Evolutionary conservation across 331 rosid genomes (phyloP), one percentile per base, ranked within the genome.

Genomic region (Telfairia occidentalis): DNA sequence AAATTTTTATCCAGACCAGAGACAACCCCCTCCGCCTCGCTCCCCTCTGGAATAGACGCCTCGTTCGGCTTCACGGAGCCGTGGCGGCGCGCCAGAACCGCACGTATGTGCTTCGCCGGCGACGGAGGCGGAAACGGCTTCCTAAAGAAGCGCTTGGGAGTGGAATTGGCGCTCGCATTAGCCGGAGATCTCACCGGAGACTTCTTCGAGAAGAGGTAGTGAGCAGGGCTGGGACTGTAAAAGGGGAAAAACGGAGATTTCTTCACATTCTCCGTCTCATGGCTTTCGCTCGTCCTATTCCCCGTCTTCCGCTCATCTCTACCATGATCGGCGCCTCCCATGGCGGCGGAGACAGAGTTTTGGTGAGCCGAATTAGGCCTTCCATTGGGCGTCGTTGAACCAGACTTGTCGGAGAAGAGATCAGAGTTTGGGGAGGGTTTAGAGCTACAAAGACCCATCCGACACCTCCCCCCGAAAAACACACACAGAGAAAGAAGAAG

Each of bases 371-470:
- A 77, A 73, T 38, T 18, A 23, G 52, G 48, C 73, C n/a, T 58
- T 8, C 23, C 76, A 46, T 71, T 74, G 65, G 77, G 66, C 37
- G 72, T 77, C 81, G 12, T 29, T 29, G 86, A 84, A 73, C 43
- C 26, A 8, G 59, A 71, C 29, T 75, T 72, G 3, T 82, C 81
- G 38, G 92, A 75, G 0, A 83, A 60, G 18, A 75, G 76, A 10
- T 76, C 70, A 18, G 77, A 78, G 66, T 54, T 79, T 3, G 84
- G 46, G 61, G 86, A 67, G 64, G 91, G 90, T 49, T 90, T 90
- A 13, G 98, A 93, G 82, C 8, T 80, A 85, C 98, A 93, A 66
- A 90, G 81, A 86, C 98, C 98, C 98, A 93, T 92, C 71, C 40
- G 55, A 72, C n/a, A 66, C 55, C 54, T 69, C 53, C 24, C 38